Base-by-base conservation (phyloP, 2,329 filamentous ascomycete species). In the Tolypocladium guangdongense region DNA sequence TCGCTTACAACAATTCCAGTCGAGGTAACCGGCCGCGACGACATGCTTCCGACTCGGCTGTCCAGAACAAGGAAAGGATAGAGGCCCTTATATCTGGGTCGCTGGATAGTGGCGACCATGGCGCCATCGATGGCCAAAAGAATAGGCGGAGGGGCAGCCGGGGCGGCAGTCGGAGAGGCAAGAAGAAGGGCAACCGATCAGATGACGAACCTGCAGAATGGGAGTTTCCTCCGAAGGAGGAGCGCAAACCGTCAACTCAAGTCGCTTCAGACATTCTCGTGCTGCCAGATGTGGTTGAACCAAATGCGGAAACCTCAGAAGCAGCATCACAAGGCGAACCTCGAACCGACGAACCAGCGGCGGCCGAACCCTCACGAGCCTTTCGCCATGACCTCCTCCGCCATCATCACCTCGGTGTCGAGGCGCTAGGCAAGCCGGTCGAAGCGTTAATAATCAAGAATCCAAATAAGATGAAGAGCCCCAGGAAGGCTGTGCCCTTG, bases 361-460 rank as follows among this genome's bases (percentile, higher is more conserved):
- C 49, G 12, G n/a, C n/a, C n/a, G 20, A 14, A 10, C 32, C 30
- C 7, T 35, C 14, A 6, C 10, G 36, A 18, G 24, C n/a, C 18
- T 60, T 66, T 16, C 58, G 55, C 7, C 59, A 69, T 52, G 55
- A 55, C 4, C 61, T 69, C 16, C 49, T 71, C 1, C 59, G 61
- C 4, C 62, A 66, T 27, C 57, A 63, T n/a, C 55, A 58, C 30
- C 56, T 73, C 7, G 64, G 63, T 1, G 59, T 68, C 18, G 57
- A 61, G 4, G 67, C 69, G 1, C 65, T 73, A 4, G 71, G 71
- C 22, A 54, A 62, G 35, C 64, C 63, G 2, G 71, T 72, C 14
- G 67, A 73, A 18, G 74, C 75, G 27, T 73, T 82, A 47, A 67
- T 82, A 37, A 66, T 81, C 50, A 66, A 68, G 27, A 70, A 71